These are phyloP conservation scores for Agaricales sp. DNA, from an alignment of 1,284 basidiomycete genomes.

Conservation along the genomic window DNA sequence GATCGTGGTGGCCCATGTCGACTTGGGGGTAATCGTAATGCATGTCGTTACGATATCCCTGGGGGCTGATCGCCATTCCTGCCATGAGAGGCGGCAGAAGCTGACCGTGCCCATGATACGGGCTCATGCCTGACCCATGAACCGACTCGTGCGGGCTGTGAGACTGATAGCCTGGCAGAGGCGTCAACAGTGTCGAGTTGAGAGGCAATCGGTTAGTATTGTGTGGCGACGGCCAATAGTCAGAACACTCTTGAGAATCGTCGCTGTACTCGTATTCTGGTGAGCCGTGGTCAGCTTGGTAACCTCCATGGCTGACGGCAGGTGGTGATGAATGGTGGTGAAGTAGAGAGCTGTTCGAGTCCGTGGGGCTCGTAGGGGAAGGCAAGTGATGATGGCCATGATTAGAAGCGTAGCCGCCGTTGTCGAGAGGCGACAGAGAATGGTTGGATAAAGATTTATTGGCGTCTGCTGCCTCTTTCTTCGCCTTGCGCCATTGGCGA, in stretches of 20 bases:
- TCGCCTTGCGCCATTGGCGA: constrained; percentile 90
- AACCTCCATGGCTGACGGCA: not conserved
- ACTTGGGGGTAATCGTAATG: too few species aligned
- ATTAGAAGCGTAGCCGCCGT: not conserved
- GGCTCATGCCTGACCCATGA: too few species aligned
- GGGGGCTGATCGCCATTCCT: too few species aligned
- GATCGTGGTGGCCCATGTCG: too few species aligned
- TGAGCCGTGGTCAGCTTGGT: not conserved
- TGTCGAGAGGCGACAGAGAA: not conserved
- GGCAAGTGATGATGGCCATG: not conserved
- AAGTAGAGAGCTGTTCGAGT: not conserved
- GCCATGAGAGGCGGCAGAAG: too few species aligned
- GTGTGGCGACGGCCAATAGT: constrained; percentile 15
- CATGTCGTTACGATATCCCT: too few species aligned
- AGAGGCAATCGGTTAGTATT: constrained; percentile 23
- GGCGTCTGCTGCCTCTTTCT: constrained; percentile 58
- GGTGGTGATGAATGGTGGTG: not conserved
- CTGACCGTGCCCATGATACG: too few species aligned
- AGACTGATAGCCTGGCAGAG: constrained; percentile 32
- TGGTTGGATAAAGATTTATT: not conserved
- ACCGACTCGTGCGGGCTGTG: constrained; percentile 7
- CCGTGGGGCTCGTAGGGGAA: not conserved
- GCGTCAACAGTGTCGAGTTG: constrained; percentile 41
- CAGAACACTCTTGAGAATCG: not conserved
- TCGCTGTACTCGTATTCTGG: not conserved